phyloP scores from a whole-genome alignment of 257 asterid genomes.

The Primulina tabacum region DNA sequence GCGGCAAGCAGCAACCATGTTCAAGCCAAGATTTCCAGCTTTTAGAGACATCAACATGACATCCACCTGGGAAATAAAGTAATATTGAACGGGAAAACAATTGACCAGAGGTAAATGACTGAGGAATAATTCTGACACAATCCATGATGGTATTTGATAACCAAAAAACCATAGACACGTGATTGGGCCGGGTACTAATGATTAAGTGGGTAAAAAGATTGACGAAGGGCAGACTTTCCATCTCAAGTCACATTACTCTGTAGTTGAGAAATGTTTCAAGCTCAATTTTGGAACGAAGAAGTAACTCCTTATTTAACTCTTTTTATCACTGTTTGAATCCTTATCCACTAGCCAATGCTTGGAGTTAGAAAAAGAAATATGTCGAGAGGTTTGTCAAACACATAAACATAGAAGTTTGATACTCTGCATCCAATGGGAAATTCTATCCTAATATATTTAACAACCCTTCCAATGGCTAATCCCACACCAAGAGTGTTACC shows the following conservation, averaged over 20 bases:
- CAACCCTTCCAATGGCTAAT: no score
- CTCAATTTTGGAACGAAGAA: not conserved
- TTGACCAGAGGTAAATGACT: not conserved
- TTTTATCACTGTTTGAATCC: not conserved
- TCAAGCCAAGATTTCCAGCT: conserved; percentile 98
- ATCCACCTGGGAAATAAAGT: conserved; percentile 63
- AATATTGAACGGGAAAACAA: conserved; percentile 5
- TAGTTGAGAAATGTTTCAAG: not conserved
- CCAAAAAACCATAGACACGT: not conserved
- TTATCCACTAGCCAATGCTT: not conserved
- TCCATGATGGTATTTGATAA: not conserved
- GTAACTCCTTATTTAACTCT: not conserved
- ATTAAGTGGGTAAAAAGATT: not conserved
- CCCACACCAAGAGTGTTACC: no score
- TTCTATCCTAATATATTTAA: no score
- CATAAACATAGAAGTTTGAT: not conserved
- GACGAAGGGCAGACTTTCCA: not conserved
- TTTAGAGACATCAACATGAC: conserved; percentile 97
- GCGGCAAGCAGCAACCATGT: conserved; percentile 97
- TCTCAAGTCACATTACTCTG: not conserved
- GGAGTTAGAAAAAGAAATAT: not conserved
- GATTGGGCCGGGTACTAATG: not conserved
- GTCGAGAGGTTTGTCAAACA: not conserved
- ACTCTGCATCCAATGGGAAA: no score
- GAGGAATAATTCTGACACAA: not conserved